Evolutionary conservation across 2,329 filamentous ascomycete genomes (phyloP), one percentile per base, ranked within the genome.

Genomic region (Aspergillus brasiliensis): DNA sequence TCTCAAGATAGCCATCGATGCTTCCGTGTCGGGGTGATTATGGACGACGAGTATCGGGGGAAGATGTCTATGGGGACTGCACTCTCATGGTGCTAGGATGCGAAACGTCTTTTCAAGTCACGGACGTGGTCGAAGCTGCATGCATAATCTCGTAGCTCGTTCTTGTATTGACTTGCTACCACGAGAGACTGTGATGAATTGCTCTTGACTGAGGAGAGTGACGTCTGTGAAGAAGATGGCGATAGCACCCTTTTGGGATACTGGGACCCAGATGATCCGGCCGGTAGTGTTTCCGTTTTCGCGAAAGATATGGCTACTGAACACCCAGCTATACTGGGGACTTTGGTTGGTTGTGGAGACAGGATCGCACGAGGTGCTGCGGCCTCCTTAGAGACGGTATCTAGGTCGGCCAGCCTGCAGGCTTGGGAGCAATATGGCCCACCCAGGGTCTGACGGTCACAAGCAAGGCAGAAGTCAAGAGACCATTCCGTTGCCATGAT

Each of bases 401-500:
- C 92, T 69, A 94, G 88, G 78, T 97, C 93, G 67, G 91, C 90
- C 47, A 97, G 83, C 66, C 92, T 87, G 84, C 93, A 97, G 28
- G 91, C 86, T 80, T 97, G 92, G 49, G 92, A 96, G 84, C 93
- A 97, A 83, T 96, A 97, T 66, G 91, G 87, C 63, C 88, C 88
- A 58, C 88, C 88, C 65, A 91, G 86, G 62, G 90, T 92, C 80
- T 96, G 91, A 80, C 90, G 89, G 81, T 97, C 93, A 82, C 93
- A 97, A 81, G 90, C 88, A 70, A 97, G 87, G 84, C 93, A 97
- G 85, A 92, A 97, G 78, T 96, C 89, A 77, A 90, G 91, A 70
- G 91, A 91, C 92, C 93, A 97, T 72, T 71, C 71, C 21, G 73
- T 74, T 21, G 75, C 69, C 74, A 77, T 77, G 31, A 19, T 69